A percentile compares a stretch with the other conserved stretches of the same genome.
Evolutionary conservation across 441 rosid genomes (phyloP).

Genomic region (Bocquillonia castaneifolia): DNA sequence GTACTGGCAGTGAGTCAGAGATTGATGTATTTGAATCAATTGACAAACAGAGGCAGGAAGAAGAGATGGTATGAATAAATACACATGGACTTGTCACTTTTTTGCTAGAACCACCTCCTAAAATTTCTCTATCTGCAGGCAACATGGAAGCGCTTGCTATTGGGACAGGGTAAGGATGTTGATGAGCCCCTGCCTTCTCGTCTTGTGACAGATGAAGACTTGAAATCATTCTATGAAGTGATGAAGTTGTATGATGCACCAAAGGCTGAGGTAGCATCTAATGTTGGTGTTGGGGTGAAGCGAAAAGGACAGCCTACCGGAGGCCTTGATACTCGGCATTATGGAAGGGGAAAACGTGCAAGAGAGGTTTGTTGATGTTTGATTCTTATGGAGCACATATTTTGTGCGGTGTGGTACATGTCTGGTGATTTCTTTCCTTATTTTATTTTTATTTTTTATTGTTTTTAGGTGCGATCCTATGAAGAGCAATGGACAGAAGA

Average conservation of each 20-base stretch:
- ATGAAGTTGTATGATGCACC: constrained; percentile 66
- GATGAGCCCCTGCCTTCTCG: constrained; percentile 64
- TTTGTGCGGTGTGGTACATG: background rate
- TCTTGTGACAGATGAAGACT: constrained; percentile 80
- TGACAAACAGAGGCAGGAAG: constrained; percentile 66
- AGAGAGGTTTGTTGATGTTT: constrained; percentile 65
- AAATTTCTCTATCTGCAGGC: constrained; percentile 43
- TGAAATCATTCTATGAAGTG: constrained; percentile 55
- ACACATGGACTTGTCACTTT: constrained; percentile 14
- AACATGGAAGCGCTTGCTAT: constrained; percentile 61
- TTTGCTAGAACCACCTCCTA: constrained; percentile 10
- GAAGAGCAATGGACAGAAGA: constrained; percentile 96
- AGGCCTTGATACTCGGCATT: constrained; percentile 60
- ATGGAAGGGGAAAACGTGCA: constrained; percentile 92
- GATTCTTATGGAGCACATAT: constrained; percentile 19
- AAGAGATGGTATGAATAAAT: constrained; percentile 56
- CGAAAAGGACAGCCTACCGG: constrained; percentile 56
- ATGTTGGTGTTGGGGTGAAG: constrained; percentile 49
- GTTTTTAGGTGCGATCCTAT: constrained; percentile 71
- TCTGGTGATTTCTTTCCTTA: background rate
- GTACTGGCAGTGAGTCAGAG: constrained; percentile 67
- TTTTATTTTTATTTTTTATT: background rate
- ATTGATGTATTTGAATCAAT: constrained; percentile 82
- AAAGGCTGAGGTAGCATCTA: constrained; percentile 42
- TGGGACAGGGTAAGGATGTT: constrained; percentile 40